Conservation (phyloP, 805 yeast species). For the Yamadazyma olivae region DNA sequence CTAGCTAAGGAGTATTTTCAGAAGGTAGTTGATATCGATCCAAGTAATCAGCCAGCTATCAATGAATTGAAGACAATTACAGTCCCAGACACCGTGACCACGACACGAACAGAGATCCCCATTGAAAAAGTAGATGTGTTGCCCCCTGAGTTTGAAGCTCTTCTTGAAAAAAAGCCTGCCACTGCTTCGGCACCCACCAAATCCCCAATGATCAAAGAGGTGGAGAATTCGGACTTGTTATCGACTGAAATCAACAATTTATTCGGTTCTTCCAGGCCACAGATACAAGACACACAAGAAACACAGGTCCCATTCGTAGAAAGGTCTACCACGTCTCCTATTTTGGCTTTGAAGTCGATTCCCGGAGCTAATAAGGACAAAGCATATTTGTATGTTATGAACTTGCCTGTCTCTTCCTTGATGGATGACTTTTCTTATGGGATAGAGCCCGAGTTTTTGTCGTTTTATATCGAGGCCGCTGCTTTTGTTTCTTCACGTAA, state of each 20-base stretch:
- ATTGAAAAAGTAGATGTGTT: conserved; percentile 41
- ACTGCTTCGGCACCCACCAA: conserved; percentile 1
- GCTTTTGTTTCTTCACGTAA: conserved; percentile 13
- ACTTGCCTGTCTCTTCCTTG: conserved; percentile 21
- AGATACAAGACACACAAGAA: neutral
- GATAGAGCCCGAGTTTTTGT: conserved; percentile 47
- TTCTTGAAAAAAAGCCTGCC: neutral
- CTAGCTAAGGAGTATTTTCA: conserved; percentile 28
- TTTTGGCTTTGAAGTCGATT: conserved; percentile 22
- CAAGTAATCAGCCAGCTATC: conserved; percentile 35
- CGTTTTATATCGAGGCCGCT: conserved; percentile 46
- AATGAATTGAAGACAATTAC: conserved; percentile 23
- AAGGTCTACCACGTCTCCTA: conserved; percentile 22
- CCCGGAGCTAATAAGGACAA: conserved; percentile 21
- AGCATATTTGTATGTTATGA: conserved; percentile 37
- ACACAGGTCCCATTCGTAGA: conserved; percentile 12
- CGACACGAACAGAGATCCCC: conserved; percentile 18
- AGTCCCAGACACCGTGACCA: conserved; percentile 3
- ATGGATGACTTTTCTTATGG: conserved; percentile 39
- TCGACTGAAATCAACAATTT: conserved; percentile 16
- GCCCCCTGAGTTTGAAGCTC: conserved; percentile 32
- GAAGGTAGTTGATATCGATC: conserved; percentile 40
- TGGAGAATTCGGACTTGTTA: neutral
- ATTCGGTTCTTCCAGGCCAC: conserved; percentile 10
- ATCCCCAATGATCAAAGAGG: neutral